Percentiles rank a stretch among this genome's conserved stretches.
Evolutionary conservation across 805 yeast genomes (phyloP).

Genomic region (Saturnispora silvae): DNA sequence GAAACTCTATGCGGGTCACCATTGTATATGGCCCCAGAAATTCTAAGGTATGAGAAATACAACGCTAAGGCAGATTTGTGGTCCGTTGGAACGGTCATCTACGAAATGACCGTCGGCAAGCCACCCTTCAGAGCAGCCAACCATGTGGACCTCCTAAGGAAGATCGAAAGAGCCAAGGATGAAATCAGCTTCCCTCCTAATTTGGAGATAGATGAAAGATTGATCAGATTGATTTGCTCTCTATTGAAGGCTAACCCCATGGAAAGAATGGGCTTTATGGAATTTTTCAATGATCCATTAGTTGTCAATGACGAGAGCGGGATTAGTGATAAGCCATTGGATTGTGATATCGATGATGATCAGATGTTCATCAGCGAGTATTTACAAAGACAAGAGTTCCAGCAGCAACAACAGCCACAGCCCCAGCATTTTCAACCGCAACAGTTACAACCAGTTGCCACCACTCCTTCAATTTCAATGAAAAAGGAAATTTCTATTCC

Average conservation of each 20-base stretch:
- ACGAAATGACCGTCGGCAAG: slow-evolving; percentile 92
- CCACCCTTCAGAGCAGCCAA: slow-evolving; percentile 94
- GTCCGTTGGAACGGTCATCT: slow-evolving; percentile 96
- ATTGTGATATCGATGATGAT: slow-evolving; percentile 61
- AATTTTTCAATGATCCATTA: slow-evolving; percentile 70
- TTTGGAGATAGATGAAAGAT: slow-evolving; percentile 51
- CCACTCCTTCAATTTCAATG: not conserved
- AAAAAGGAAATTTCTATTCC: slow-evolving; percentile 5
- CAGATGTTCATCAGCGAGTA: slow-evolving; percentile 81
- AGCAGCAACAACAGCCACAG: slow-evolving; percentile 3
- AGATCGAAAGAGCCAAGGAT: slow-evolving; percentile 76
- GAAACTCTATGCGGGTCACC: slow-evolving; percentile 98
- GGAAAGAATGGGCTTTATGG: slow-evolving; percentile 79
- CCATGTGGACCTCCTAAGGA: slow-evolving; percentile 79
- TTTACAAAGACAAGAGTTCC: slow-evolving; percentile 18
- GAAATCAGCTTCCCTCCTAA: slow-evolving; percentile 64
- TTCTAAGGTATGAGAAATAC: slow-evolving; percentile 84
- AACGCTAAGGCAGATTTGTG: slow-evolving; percentile 96
- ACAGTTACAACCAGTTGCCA: not conserved
- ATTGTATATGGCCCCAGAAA: slow-evolving; percentile 97
- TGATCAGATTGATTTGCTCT: slow-evolving; percentile 62
- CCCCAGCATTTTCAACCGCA: not conserved
- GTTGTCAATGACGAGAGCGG: slow-evolving; percentile 39
- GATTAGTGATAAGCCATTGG: slow-evolving; percentile 47
- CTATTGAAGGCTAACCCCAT: slow-evolving; percentile 76